Conservation (phyloP, 169 alveolate genomes). For the Plasmodium gaboni region DNA sequence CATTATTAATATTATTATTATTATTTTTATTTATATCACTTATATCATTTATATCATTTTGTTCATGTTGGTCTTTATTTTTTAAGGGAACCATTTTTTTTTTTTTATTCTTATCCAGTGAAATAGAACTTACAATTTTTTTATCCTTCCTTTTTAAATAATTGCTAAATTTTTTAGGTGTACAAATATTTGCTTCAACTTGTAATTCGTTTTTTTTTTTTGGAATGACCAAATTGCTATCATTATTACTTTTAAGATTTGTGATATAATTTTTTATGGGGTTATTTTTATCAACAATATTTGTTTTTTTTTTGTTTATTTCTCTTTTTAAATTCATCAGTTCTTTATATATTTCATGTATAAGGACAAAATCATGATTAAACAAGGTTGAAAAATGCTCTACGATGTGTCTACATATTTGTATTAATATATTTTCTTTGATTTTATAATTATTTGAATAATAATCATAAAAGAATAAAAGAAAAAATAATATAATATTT, state of each 20-base stretch:
- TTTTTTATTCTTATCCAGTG: too few species aligned
- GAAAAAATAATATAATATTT: slow-evolving; percentile 59
- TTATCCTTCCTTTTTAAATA: too few species aligned
- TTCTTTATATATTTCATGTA: slow-evolving; percentile 15
- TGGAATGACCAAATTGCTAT: too few species aligned
- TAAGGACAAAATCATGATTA: slow-evolving; percentile 18
- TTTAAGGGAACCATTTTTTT: too few species aligned
- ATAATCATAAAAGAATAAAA: slow-evolving; percentile 74
- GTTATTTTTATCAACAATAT: background rate
- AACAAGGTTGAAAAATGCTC: slow-evolving; percentile 65
- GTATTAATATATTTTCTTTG: slow-evolving; percentile 72
- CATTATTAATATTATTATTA: background rate
- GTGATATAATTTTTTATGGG: background rate
- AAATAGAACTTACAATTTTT: too few species aligned
- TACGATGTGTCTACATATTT: slow-evolving; percentile 61
- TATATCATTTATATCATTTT: too few species aligned
- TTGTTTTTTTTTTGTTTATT: slow-evolving; percentile 12
- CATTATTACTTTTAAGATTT: too few species aligned
- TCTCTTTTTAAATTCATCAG: background rate
- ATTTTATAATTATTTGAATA: slow-evolving; percentile 63
- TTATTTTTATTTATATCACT: background rate
- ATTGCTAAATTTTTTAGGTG: too few species aligned
- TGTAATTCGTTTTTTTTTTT: too few species aligned
- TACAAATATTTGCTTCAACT: too few species aligned
- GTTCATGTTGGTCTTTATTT: too few species aligned